Evolutionary conservation across 2,329 filamentous ascomycete genomes (phyloP).

Genomic region (Biscogniauxia sp.): DNA sequence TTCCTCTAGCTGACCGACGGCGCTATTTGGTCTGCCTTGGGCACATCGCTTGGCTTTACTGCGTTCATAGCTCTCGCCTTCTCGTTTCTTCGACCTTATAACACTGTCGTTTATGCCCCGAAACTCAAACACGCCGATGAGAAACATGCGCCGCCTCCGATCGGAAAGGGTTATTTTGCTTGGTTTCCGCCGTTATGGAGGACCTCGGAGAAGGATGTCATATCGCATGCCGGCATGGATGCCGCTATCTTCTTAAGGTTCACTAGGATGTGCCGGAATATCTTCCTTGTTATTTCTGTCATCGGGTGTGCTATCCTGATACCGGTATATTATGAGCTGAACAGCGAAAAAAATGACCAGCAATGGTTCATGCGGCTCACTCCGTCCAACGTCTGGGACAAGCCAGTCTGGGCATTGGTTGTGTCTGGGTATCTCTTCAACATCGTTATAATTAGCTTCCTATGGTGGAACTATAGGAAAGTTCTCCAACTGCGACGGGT

Average conservation of each 20-base stretch:
- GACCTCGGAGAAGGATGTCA: constrained; percentile 73
- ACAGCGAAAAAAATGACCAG: constrained; percentile 33
- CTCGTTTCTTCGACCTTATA: constrained; percentile 86
- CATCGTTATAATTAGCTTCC: constrained; percentile 70
- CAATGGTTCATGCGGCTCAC: constrained; percentile 60
- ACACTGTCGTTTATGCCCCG: constrained; percentile 89
- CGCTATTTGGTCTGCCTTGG: constrained; percentile 76
- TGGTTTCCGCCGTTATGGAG: constrained; percentile 79
- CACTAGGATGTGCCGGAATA: constrained; percentile 85
- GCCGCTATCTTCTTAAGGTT: constrained; percentile 89
- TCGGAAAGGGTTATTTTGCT: constrained; percentile 83
- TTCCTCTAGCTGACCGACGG: constrained; percentile 43
- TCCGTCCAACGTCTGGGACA: constrained; percentile 52
- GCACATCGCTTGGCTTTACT: constrained; percentile 75
- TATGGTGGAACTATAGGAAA: constrained; percentile 87
- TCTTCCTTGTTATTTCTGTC: constrained; percentile 72
- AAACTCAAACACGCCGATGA: constrained; percentile 90
- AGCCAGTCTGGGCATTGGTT: constrained; percentile 58
- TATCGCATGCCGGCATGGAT: constrained; percentile 86
- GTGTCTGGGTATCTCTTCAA: constrained; percentile 66
- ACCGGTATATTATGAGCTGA: constrained; percentile 69
- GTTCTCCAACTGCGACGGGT: constrained; percentile 68
- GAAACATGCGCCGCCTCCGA: constrained; percentile 80
- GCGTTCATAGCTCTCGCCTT: constrained; percentile 73
- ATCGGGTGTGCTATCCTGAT: constrained; percentile 76